phyloP scores from a whole-genome alignment of 2,329 filamentous ascomycete genomes.

The Pseudogymnoascus sp. region DNA sequence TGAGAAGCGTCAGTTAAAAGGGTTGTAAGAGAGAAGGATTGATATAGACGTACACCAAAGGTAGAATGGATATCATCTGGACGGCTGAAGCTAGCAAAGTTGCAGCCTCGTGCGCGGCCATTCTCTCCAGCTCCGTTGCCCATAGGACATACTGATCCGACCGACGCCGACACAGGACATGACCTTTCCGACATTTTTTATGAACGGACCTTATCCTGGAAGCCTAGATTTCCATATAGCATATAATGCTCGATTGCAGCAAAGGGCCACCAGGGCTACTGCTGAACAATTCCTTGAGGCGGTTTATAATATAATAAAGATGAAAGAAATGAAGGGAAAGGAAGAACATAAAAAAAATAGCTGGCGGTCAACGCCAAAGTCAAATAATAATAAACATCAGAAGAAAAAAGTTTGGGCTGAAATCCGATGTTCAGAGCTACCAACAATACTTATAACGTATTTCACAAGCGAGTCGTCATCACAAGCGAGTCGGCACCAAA shows the following conservation, averaged over 20 bases:
- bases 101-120: constrained; percentile 27
- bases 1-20: constrained; percentile 14
- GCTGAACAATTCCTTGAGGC: background rate
- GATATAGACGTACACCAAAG: constrained; percentile 27
- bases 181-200: constrained; percentile 19
- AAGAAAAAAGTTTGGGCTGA: background rate
- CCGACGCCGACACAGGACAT: constrained; percentile 17
- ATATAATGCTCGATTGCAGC: background rate
- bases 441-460: constrained; percentile 6
- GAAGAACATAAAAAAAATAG: background rate
- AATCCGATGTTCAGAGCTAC: background rate
- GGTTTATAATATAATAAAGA: background rate
- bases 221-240: background rate
- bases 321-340: background rate
- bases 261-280: constrained; percentile 10
- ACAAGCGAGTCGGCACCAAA: too few species aligned
- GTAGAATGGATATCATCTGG: constrained; percentile 25
- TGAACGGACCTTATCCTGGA: constrained; percentile 8
- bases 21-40: background rate
- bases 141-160: constrained; percentile 15
- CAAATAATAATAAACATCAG: background rate
- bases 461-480: too few species aligned
- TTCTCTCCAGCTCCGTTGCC: constrained; percentile 14
- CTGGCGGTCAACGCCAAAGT: background rate
- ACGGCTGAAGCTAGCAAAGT: constrained; percentile 27